Base-by-base conservation (phyloP, 768 basidiomycete species). In the Kondoa subrosea region DNA sequence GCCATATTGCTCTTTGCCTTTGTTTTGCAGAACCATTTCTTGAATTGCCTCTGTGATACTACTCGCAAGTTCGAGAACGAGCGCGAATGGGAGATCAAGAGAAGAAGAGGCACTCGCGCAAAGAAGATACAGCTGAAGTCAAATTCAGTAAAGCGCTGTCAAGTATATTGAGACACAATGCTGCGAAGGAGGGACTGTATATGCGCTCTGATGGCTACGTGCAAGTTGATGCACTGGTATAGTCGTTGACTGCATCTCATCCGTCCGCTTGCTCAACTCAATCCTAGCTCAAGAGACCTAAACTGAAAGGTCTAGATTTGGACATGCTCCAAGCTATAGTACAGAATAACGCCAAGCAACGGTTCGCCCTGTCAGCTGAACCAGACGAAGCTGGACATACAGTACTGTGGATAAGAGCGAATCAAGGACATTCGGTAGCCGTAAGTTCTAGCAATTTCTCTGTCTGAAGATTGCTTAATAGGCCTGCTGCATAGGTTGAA, bases 151-250 rank as follows among this genome's bases (percentile, higher is more conserved):
- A 95, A 77, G 88, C 88, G 0, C 78, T 97, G 8, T 87, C 91
- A 0, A 96, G 87, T 82, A 79, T 97, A 29, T 82, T 97, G n/a
- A 83, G 92, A 2, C 93, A 97, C 76, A 89, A 87, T 0, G 90
- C 91, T 25, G 80, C 83, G 71, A 83, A 83, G 40, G 85, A 92
- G 69, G 83, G 85, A 0, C 75, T 96, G 2, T 73, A 78, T 2
- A 86, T 96, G 79, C 83, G 92, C 4, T 74, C 80, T 32, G 93
- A 96, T 74, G 93, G 93, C 17, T 96, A 85, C 74, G 84, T 91
- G 1, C 82, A 82, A 71, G 87, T 96, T 3, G 78, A 80, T 1
- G 89, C 92, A 71, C 79, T 97, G 72, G 93, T 95, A n/a, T 74
- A 73, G 88, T 81, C 57, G n/a, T 27, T n/a, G 62, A 21, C 34